Evolutionary conservation across 495 filamentous ascomycete species (phyloP).

Genomic region (Mycothermus thermophilus): DNA sequence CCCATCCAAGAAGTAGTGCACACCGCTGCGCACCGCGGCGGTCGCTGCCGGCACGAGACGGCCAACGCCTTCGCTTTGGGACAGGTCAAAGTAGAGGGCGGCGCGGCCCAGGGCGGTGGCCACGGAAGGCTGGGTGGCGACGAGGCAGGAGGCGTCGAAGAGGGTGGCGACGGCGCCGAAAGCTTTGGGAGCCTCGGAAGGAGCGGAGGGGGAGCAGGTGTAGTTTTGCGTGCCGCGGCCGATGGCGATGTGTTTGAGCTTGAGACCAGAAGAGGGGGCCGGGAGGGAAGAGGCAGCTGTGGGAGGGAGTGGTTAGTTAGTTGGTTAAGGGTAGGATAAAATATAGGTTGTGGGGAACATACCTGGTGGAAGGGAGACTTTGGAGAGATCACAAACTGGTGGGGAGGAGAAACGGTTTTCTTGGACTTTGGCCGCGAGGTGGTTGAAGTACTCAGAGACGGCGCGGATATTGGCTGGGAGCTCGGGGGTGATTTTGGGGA

Average conservation of each 20-base stretch:
- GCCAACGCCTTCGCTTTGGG: constrained; percentile 19
- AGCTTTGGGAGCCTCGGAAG: constrained; percentile 43
- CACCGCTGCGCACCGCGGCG: constrained; percentile 51
- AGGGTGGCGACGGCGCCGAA: constrained; percentile 72
- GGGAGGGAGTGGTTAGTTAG: constrained; percentile 4
- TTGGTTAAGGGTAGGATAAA: background rate
- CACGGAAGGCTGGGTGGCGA: constrained; percentile 49
- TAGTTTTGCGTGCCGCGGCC: constrained; percentile 91
- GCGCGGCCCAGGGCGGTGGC: constrained; percentile 40
- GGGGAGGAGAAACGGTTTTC: constrained; percentile 20
- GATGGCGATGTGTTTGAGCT: constrained; percentile 61
- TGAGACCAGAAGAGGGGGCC: constrained; percentile 40
- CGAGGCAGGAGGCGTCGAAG: constrained; percentile 76
- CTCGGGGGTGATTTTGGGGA: constrained; percentile 24
- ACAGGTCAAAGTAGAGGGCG: constrained; percentile 41
- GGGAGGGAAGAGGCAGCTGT: constrained; percentile 38
- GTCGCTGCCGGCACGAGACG: constrained; percentile 40
- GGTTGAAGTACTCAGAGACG: constrained; percentile 41
- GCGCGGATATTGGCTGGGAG: constrained; percentile 26
- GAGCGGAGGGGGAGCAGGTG: constrained; percentile 52
- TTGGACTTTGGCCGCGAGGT: constrained; percentile 36
- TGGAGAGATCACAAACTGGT: constrained; percentile 38
- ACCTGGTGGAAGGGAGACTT: constrained; percentile 33
- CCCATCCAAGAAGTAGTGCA: constrained; percentile 60
- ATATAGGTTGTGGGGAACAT: constrained; percentile 8